phyloP scores from a whole-genome alignment of 768 basidiomycete genomes.

The Mycena polygramma region DNA sequence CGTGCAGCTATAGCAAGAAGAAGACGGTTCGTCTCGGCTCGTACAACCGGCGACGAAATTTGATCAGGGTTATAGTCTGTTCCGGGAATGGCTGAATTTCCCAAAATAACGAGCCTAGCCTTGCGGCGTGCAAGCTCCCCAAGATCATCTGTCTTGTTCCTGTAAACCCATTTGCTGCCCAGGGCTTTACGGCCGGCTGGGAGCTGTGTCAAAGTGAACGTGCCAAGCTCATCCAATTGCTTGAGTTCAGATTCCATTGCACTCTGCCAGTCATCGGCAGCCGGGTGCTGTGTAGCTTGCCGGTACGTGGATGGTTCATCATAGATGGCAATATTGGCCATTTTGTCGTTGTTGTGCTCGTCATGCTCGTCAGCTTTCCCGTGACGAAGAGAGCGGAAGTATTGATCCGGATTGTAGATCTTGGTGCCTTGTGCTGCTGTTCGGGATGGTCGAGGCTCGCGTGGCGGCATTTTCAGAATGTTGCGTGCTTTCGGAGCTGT shows the following conservation, averaged over 20 bases:
- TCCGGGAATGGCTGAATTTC: too few relatives aligned
- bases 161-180: too few relatives aligned
- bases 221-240: background rate
- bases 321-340: conserved; percentile 17
- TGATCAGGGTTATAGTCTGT: too few relatives aligned
- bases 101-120: too few relatives aligned
- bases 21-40: too few relatives aligned
- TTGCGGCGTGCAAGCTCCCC: too few relatives aligned
- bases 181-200: too few relatives aligned
- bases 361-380: background rate
- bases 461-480: background rate
- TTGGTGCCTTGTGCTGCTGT: background rate
- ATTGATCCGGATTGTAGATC: background rate
- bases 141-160: too few relatives aligned
- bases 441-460: background rate
- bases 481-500: background rate
- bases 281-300: conserved; percentile 6
- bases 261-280: conserved; percentile 14
- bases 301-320: conserved; percentile 11
- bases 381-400: background rate
- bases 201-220: conserved; percentile 6
- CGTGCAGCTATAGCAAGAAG: too few relatives aligned
- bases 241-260: background rate
- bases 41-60: too few relatives aligned
- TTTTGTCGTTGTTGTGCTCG: background rate